These are phyloP conservation scores for Copromyces sp. DNA, from an alignment of 495 filamentous ascomycete species.

Conservation along the genomic window DNA sequence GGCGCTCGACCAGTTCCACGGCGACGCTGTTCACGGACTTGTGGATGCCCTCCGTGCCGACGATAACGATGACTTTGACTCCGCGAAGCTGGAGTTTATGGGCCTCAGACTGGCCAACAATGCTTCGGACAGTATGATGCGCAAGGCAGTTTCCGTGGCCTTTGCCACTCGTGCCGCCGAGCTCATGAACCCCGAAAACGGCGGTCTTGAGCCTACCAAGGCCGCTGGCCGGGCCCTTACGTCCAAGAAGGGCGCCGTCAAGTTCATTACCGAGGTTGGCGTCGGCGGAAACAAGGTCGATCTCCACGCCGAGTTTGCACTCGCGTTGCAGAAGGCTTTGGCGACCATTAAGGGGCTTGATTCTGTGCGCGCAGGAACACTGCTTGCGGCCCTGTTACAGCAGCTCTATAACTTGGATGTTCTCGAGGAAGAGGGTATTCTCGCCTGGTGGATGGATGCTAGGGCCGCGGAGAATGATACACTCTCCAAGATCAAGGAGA, in stretches of 20 bases:
- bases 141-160: slow-evolving; percentile 71
- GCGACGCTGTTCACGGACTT: slow-evolving; percentile 75
- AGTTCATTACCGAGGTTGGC: slow-evolving; percentile 44
- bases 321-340: slow-evolving; percentile 73
- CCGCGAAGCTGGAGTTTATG: slow-evolving; percentile 82
- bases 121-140: slow-evolving; percentile 77
- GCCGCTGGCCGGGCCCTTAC: slow-evolving; percentile 52
- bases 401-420: slow-evolving; percentile 77
- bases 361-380: slow-evolving; percentile 39
- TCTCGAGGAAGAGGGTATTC: slow-evolving; percentile 77
- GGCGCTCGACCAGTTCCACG: slow-evolving; percentile 60
- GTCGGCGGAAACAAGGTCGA: slow-evolving; percentile 36
- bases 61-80: slow-evolving; percentile 62
- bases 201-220: slow-evolving; percentile 44
- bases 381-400: slow-evolving; percentile 67
- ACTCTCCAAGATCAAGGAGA: slow-evolving; percentile 59
- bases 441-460: slow-evolving; percentile 78
- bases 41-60: slow-evolving; percentile 59
- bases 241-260: slow-evolving; percentile 33
- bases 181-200: slow-evolving; percentile 49
- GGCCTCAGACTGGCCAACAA: slow-evolving; percentile 80
- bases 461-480: slow-evolving; percentile 51
- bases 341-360: slow-evolving; percentile 44
- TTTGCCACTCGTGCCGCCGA: slow-evolving; percentile 74
- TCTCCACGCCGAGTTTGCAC: slow-evolving; percentile 71